Base-by-base conservation (phyloP, 1,284 basidiomycete species). In the Schizopora paradoxa region DNA sequence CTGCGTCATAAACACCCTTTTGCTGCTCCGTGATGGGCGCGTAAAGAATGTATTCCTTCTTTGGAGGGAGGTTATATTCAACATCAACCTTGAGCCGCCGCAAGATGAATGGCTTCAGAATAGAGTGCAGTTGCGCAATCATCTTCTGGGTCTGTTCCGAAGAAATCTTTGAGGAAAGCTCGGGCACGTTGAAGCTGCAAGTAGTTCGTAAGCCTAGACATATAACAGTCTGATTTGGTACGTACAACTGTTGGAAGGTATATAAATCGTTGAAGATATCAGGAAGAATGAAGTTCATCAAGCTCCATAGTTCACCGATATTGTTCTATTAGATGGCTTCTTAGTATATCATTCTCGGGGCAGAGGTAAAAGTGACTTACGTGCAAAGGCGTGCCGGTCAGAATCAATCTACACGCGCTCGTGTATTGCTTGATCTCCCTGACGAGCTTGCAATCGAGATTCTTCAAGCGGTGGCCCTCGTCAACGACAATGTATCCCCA, bases 401-500 rank as follows among this genome's bases (percentile, higher is more conserved):
- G 66, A 45, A 98, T 87, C 77, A 97, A 86, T 43, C 94, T 72
- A 41, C 92, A 91, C 1, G 86, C 90, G 49, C 83, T 86, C 6
- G 73, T 70, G 60, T 93, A 93, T 56, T 82, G 80, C 70, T 95
- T 96, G 54, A 98, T 83, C 65, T 97, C 93, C 50, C 78, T 78
- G 62, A 97, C 90, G 21, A 98, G 77, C 66, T 79, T 84, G 64
- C 89, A 92, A 59, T 97, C 80, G 51, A 94, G 71, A 58, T 98
- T 97, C 70, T 97, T 97, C 56, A 98, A 64, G 19, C 94, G 74
- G 63, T 98, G 94, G 0, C 93, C 92, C 64, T 98, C 94, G 61
- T 97, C 94, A 0, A 97, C 93, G 43, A 97, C 88, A 54, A 97
- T 90, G 58, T 91, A 95, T 42, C 91, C 91, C 90, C 91, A 95